Evolutionary conservation across 306 rosid species (phyloP).

Genomic region (Acacia melanoxylon): DNA sequence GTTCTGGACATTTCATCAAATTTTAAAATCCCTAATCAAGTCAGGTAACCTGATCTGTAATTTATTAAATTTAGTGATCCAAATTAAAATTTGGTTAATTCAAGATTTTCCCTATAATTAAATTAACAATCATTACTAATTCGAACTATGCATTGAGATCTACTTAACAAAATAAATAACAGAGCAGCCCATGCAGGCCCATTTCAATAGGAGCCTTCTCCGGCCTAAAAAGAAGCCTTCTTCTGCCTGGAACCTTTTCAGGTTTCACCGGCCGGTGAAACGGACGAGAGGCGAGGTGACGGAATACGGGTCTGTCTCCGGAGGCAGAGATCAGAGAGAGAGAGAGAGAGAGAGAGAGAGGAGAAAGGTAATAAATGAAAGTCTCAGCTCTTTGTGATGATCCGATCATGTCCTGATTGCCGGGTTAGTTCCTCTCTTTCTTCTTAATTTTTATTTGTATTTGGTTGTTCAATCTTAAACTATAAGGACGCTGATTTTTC

Average conservation of each 20-base stretch:
- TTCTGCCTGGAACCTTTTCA: neutral
- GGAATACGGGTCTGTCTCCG: neutral
- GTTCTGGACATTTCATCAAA: no score
- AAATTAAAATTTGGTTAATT: no score
- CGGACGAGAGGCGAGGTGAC: neutral
- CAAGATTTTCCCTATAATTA: no score
- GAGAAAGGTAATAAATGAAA: neutral
- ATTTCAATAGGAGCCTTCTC: neutral
- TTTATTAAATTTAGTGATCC: no score
- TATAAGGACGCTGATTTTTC: neutral
- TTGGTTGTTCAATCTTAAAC: neutral
- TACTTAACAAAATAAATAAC: neutral
- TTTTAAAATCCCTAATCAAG: no score
- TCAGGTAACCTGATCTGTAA: no score
- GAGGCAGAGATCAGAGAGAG: neutral
- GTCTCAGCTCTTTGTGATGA: conserved; percentile 13
- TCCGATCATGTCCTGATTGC: conserved; percentile 17
- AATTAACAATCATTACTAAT: no score
- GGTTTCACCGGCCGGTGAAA: neutral
- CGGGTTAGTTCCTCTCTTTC: conserved; percentile 17
- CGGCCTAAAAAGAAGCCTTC: neutral
- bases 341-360: neutral
- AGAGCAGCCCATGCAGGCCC: neutral
- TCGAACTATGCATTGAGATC: no score
- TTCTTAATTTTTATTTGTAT: neutral